Conservation (phyloP, 2,329 filamentous ascomycete species). For the Claviceps purpurea region DNA sequence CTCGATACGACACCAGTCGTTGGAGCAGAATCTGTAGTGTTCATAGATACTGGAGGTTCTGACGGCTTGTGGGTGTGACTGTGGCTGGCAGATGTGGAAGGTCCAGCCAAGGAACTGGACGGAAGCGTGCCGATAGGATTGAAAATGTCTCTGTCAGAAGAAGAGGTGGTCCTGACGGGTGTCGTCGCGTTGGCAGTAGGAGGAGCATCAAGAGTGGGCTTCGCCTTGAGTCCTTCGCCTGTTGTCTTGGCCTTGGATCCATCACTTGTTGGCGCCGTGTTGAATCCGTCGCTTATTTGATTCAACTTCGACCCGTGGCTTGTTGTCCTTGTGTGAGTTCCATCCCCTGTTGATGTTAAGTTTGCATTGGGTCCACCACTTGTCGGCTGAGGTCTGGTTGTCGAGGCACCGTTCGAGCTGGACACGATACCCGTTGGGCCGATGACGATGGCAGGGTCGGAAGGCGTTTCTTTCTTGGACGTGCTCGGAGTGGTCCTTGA, state of each 20-base stretch:
- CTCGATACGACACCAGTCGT: neutral
- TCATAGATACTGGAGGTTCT: constrained; percentile 1
- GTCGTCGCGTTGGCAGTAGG: constrained; percentile 2
- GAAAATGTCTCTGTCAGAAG: constrained; percentile 7
- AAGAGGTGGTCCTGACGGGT: neutral
- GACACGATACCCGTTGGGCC: constrained; percentile 15
- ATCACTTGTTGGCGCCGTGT: neutral
- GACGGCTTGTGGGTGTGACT: neutral
- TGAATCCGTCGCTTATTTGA: neutral
- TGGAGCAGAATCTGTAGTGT: neutral
- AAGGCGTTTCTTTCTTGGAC: neutral
- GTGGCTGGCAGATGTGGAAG: constrained; percentile 8
- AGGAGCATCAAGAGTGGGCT: neutral
- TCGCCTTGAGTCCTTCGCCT: neutral
- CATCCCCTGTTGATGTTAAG: neutral
- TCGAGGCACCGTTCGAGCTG: neutral
- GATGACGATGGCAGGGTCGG: constrained; percentile 13
- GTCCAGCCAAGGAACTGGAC: constrained; percentile 8
- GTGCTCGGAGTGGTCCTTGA: neutral
- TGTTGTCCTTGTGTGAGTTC: neutral
- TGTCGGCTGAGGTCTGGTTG: neutral
- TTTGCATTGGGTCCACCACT: neutral
- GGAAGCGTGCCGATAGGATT: constrained; percentile 13
- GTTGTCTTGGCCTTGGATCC: neutral
- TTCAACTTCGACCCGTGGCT: neutral